Conservation (phyloP, 2,329 filamentous ascomycete genomes). For the Xylariaceae sp. region DNA sequence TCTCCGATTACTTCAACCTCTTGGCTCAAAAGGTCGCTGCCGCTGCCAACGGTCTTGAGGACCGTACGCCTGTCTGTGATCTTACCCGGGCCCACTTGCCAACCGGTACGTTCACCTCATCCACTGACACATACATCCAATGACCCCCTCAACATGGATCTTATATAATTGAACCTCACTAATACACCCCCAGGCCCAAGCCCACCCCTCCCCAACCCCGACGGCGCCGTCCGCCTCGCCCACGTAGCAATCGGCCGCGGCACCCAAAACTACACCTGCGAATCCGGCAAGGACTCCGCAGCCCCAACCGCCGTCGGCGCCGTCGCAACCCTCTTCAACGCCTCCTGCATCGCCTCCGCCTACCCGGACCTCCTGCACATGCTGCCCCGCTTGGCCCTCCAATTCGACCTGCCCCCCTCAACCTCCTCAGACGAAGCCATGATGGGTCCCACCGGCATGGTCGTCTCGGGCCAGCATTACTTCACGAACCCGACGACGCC, state of each 20-base stretch:
- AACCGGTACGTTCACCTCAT: slow-evolving; percentile 36
- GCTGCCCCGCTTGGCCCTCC: slow-evolving; percentile 63
- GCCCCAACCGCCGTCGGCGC: slow-evolving; percentile 66
- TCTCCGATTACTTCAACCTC: slow-evolving; percentile 58
- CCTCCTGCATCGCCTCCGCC: slow-evolving; percentile 68
- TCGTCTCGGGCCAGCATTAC: slow-evolving; percentile 72
- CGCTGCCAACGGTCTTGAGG: slow-evolving; percentile 35
- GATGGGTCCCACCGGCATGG: slow-evolving; percentile 54
- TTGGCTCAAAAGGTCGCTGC: slow-evolving; percentile 51
- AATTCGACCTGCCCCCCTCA: slow-evolving; percentile 49
- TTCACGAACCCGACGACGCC: slow-evolving; percentile 67
- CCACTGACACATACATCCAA: not conserved
- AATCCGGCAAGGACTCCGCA: slow-evolving; percentile 52
- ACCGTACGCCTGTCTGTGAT: slow-evolving; percentile 46
- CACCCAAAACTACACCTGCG: slow-evolving; percentile 91
- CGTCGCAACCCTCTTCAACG: slow-evolving; percentile 80
- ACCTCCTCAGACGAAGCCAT: slow-evolving; percentile 10
- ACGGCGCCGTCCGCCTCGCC: slow-evolving; percentile 57
- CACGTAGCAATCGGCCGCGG: slow-evolving; percentile 84
- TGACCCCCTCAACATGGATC: not conserved
- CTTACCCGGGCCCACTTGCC: slow-evolving; percentile 49
- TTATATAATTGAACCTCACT: slow-evolving; percentile 13
- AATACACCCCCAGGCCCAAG: slow-evolving; percentile 39
- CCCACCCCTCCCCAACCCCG: slow-evolving; percentile 55
- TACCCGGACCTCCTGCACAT: slow-evolving; percentile 61